Evolutionary conservation across 495 filamentous ascomycete genomes (phyloP), one percentile per base, ranked within the genome.

Genomic region (Aspergillus haitiensis): DNA sequence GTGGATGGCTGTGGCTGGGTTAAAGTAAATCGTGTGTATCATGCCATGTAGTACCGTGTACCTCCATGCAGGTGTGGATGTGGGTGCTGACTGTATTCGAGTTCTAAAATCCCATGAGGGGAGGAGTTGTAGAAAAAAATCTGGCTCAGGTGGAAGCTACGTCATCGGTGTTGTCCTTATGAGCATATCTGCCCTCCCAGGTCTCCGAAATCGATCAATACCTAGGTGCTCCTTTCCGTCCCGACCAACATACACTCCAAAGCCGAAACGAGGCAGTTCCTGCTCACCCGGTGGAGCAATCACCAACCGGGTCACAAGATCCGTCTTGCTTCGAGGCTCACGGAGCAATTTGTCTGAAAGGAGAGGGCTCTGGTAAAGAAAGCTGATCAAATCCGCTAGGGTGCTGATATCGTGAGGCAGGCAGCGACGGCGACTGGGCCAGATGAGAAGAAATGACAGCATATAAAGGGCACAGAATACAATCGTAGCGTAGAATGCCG

Each of bases 361-460:
- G 13, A 95, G 73, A 9, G 84, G 83, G 39, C 86, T 88, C 62
- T 83, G 83, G 52, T 88, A 87, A 39, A 93, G 72, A 62, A 90
- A 92, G 66, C 83, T 85, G 59, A 93, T 78, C n/a, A 90, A 78
- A 71, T 93, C 90, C 3, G 87, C 88, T 0, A 95, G 72, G 39
- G 82, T 89, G 46, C 74, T 82, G 21, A 88, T 83, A 31, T 82
- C 81, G 62, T 92, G 90, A 0, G 90, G 88, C 10, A 92, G 80
- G 18, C 85, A 78, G 54, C 88, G 81, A 32, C 72, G 70, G 16
- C 75, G 72, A 7, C 83, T 70, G 8, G 78, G 77, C 64, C 86
- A 87, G 45, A 91, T 73, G 10, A 71, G 78, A 42, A 85, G 56
- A 40, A 91, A 77, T 40, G 86, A 87, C 18, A 93, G 70, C 16